Evolutionary conservation across 805 yeast genomes (phyloP).

Genomic region (Blastobotrys attinorum): DNA sequence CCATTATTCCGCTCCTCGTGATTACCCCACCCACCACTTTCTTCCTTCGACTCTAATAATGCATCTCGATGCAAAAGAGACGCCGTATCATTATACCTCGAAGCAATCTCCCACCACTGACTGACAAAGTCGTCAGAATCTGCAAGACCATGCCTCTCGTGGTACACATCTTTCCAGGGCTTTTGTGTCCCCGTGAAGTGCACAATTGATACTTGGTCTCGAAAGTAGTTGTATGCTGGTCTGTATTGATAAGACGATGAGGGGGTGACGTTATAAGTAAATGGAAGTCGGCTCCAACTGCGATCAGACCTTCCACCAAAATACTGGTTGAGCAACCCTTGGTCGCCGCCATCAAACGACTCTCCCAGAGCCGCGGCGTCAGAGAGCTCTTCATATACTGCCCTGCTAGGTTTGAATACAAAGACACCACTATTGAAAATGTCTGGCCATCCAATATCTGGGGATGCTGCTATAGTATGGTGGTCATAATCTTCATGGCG

Average conservation of each 20-base stretch:
- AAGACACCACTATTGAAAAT: conserved; percentile 77
- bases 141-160: background rate
- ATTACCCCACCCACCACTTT: background rate
- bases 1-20: background rate
- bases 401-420: conserved; percentile 44
- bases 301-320: conserved; percentile 33
- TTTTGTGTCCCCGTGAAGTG: conserved; percentile 34
- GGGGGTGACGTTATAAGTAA: conserved; percentile 75
- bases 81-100: background rate
- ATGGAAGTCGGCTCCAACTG: conserved; percentile 80
- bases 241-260: conserved; percentile 55
- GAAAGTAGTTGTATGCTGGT: conserved; percentile 59
- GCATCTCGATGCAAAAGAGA: background rate
- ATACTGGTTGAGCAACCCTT: conserved; percentile 76
- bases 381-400: conserved; percentile 37
- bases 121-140: conserved; percentile 8
- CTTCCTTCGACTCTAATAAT: background rate
- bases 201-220: conserved; percentile 31
- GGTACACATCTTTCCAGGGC: conserved; percentile 28
- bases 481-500: conserved; percentile 7
- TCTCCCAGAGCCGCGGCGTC: conserved; percentile 22
- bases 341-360: conserved; percentile 86
- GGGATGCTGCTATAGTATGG: conserved; percentile 38
- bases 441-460: conserved; percentile 92
- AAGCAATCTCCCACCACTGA: conserved; percentile 16